These are phyloP conservation scores for Zygoascus sp. DNA, from an alignment of 1,139 yeast species.

Conservation along the genomic window DNA sequence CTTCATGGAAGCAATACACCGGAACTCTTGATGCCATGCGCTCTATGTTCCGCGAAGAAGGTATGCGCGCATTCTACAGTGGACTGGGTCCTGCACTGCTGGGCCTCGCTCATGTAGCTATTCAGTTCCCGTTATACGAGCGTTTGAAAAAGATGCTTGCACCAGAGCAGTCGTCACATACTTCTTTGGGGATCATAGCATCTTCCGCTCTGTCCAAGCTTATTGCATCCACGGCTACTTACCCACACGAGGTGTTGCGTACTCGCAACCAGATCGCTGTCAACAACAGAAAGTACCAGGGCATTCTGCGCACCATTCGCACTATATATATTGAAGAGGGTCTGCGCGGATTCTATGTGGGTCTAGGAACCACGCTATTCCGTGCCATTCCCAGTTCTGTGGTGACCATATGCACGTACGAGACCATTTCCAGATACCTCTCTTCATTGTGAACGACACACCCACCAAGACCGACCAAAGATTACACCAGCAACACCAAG, in stretches of 20 bases:
- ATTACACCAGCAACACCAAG: too few relatives aligned
- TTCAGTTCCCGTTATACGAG: constrained; percentile 96
- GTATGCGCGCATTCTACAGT: constrained; percentile 76
- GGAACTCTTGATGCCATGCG: constrained; percentile 82
- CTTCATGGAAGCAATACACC: constrained; percentile 46
- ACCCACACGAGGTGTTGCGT: constrained; percentile 93
- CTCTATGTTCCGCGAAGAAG: constrained; percentile 77
- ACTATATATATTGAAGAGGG: constrained; percentile 70
- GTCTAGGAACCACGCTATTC: constrained; percentile 77
- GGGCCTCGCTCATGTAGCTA: constrained; percentile 90
- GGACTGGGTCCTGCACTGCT: constrained; percentile 88
- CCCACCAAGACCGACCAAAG: not conserved
- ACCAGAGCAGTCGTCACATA: not conserved
- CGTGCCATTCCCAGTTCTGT: constrained; percentile 96
- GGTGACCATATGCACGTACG: constrained; percentile 89
- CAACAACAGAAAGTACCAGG: constrained; percentile 31
- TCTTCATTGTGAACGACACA: not conserved
- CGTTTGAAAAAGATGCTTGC: constrained; percentile 52
- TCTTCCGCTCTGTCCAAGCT: constrained; percentile 84
- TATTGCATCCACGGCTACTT: constrained; percentile 83
- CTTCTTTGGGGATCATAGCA: constrained; percentile 32
- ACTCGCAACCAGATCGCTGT: constrained; percentile 73
- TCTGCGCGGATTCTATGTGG: constrained; percentile 78
- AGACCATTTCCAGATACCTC: constrained; percentile 53
- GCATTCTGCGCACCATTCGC: constrained; percentile 44